Percentiles rank a stretch among this genome's conserved stretches.
phyloP scores from a whole-genome alignment of 2,329 filamentous ascomycete species.

The Aureobasidium sp. region DNA sequence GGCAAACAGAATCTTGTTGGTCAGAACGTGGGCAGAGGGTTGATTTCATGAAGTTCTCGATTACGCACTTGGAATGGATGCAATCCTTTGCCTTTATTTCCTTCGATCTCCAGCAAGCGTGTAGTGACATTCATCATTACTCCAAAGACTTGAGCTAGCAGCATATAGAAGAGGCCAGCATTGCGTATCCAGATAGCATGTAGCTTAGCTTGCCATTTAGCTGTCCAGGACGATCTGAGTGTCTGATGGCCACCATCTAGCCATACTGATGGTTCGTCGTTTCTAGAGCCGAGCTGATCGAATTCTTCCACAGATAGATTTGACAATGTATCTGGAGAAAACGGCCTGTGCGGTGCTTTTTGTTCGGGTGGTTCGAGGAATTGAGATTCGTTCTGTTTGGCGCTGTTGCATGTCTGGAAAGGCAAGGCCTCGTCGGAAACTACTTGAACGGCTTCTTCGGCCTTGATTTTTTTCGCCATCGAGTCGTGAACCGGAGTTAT shows the following conservation, averaged over 20 bases:
- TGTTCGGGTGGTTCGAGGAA: constrained; percentile 10
- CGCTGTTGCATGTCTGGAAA: neutral
- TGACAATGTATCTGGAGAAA: constrained; percentile 40
- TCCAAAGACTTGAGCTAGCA: constrained; percentile 72
- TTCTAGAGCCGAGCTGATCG: constrained; percentile 23
- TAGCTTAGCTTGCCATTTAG: constrained; percentile 26
- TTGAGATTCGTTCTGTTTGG: neutral
- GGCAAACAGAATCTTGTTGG: constrained; percentile 60
- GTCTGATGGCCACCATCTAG: constrained; percentile 3
- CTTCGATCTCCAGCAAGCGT: constrained; percentile 62
- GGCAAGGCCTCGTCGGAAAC: neutral
- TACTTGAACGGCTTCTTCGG: neutral
- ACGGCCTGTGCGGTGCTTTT: constrained; percentile 27
- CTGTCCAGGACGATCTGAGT: constrained; percentile 15
- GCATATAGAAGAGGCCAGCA: constrained; percentile 65
- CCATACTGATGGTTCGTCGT: constrained; percentile 1
- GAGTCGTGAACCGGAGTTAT: neutral
- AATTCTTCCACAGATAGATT: constrained; percentile 31
- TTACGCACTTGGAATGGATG: constrained; percentile 63
- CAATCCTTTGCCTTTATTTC: constrained; percentile 61
- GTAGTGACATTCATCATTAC: constrained; percentile 80
- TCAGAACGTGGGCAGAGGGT: constrained; percentile 9
- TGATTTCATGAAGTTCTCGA: no score
- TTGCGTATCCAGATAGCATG: constrained; percentile 55
- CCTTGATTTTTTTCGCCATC: neutral